Percentiles rank a stretch among this genome's conserved stretches.
phyloP scores from a whole-genome alignment of 2,329 filamentous ascomycete genomes.

The Microdochium nivale region DNA sequence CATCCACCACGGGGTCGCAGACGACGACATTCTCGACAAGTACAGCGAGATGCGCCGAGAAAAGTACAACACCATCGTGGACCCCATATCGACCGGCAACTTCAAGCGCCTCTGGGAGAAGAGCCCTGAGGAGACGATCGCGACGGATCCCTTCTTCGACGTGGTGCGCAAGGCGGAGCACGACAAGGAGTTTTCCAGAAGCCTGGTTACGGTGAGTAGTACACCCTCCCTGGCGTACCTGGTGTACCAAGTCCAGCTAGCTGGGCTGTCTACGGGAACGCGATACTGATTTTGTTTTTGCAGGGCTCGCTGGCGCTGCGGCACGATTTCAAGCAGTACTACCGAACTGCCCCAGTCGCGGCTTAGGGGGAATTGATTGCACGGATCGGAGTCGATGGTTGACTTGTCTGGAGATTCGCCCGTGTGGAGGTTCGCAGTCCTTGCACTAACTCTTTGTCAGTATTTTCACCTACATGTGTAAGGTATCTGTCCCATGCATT shows the following conservation, averaged over 20 bases:
- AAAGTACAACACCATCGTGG: constrained; percentile 16
- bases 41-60: constrained; percentile 28
- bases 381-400: no score
- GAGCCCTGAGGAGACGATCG: background rate
- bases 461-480: no score
- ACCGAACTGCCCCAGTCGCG: background rate
- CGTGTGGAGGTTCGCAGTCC: no score
- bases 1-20: constrained; percentile 26
- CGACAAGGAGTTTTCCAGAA: background rate
- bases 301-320: background rate
- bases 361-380: no score
- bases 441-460: no score
- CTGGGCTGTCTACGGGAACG: no score
- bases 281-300: no score
- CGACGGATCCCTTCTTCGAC: constrained; percentile 1
- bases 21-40: constrained; percentile 30
- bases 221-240: background rate
- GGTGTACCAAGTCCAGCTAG: no score
- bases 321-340: background rate
- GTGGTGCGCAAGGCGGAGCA: background rate
- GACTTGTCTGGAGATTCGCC: no score
- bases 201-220: background rate
- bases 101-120: background rate
- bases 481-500: no score
- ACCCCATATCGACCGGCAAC: constrained; percentile 1